A percentile compares a stretch with the other conserved stretches of the same genome.
Conservation (phyloP, 371 early-diverging fungal species). For the Sporodiniella umbellata region DNA sequence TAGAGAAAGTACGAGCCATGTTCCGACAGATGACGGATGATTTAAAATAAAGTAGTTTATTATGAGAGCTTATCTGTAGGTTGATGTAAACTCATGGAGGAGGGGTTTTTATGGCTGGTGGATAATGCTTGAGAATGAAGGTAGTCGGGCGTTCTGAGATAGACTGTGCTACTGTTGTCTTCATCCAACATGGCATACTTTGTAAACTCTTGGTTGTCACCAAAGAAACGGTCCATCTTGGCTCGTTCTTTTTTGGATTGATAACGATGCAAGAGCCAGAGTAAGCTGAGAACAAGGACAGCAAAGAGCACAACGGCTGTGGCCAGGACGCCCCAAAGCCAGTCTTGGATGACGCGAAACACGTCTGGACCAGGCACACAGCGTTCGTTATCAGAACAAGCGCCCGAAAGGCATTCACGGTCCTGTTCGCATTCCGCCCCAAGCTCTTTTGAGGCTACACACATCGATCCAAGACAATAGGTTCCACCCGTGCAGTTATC, state of each 20-base stretch:
- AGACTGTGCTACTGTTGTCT: conserved; percentile 17
- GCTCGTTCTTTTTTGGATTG: conserved; percentile 43
- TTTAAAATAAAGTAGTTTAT: conserved; percentile 29
- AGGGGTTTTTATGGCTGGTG: conserved; percentile 1
- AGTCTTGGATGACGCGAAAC: conserved; percentile 32
- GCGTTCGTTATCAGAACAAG: conserved; percentile 27
- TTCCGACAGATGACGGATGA: conserved; percentile 38
- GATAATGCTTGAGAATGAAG: conserved; percentile 11
- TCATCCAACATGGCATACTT: conserved; percentile 37
- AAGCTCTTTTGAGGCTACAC: conserved; percentile 25
- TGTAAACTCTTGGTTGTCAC: conserved; percentile 39
- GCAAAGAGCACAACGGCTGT: conserved; percentile 35
- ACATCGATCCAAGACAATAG: conserved; percentile 24
- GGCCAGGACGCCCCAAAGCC: conserved; percentile 44
- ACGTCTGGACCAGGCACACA: conserved; percentile 44
- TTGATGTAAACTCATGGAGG: neutral
- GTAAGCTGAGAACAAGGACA: conserved; percentile 17
- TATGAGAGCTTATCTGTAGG: neutral
- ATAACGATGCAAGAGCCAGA: conserved; percentile 46
- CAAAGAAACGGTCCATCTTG: conserved; percentile 41
- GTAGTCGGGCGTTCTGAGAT: conserved; percentile 21
- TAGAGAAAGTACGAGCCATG: conserved; percentile 43
- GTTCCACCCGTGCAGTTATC: conserved; percentile 47
- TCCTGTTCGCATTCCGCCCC: conserved; percentile 32
- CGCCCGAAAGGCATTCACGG: conserved; percentile 40